Evolutionary conservation across 225 moss, liverwort and hornwort genomes (phyloP), one percentile per base, ranked within the genome.

Genomic region (Sphagnum contortum): DNA sequence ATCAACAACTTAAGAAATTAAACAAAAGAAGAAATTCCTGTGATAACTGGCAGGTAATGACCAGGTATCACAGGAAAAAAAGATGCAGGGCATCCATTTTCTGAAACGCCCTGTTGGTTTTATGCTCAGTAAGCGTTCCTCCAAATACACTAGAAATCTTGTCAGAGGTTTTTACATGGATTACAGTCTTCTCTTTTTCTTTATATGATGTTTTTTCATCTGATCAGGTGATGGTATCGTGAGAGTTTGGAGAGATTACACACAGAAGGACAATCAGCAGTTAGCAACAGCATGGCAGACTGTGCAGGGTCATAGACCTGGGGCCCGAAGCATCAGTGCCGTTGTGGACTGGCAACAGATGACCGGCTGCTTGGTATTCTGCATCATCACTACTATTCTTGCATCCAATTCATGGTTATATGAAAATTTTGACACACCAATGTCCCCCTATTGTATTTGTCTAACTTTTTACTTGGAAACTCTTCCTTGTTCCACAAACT

Each of bases 271-370:
- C 53, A 70, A 77, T 3, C 77, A 77, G 55, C 71, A 75, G 56
- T 77, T 80, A 50, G 80, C 84, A 63, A 84, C 84, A 62, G 84
- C 84, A 45, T 84, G 80, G 77, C 84, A 84, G 69, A 77, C 84
- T 50, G 65, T 84, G 44, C 84, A 84, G 61, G 84, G 80, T 12
- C 84, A 84, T 46, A 72, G 72, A 64, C 84, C 84, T 56, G 84
- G 84, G 55, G 77, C 77, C 47, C 71, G 80, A 49, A 72, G 80
- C 45, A 71, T 75, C 12, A 80, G 66, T 74, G 84, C 80, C 46
- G 84, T 84, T 50, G 78, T 84, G 47, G 80, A 80, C 63, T 84
- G 84, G 84, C 84, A 84, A 57, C 84, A 84, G 66, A 70, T 67
- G 46, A 77, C 84, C 8, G 84, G 84, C 50, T 69, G 70, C 50